Percentiles rank a stretch among this genome's conserved stretches.
Conservation (phyloP, 2,329 filamentous ascomycete species). For the Microdochium nivale region DNA sequence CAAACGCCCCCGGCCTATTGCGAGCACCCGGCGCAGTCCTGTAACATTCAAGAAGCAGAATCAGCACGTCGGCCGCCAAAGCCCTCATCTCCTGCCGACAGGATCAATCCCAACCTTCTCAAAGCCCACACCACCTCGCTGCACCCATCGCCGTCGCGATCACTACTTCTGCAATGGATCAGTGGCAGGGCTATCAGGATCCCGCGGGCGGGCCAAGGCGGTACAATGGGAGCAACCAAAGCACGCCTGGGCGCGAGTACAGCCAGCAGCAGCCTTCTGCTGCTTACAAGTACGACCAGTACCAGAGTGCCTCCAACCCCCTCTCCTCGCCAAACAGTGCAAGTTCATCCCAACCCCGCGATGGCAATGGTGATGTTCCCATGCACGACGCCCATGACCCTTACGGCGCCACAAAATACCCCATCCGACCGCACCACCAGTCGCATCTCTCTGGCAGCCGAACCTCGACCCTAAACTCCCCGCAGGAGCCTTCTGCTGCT, state of each 20-base stretch:
- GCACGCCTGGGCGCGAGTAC: slow-evolving; percentile 21
- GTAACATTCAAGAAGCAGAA: too few species aligned
- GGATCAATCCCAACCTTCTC: too few species aligned
- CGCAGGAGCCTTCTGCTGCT: slow-evolving; percentile 70
- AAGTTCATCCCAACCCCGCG: slow-evolving; percentile 48
- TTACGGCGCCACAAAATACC: slow-evolving; percentile 80
- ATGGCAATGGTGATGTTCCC: slow-evolving; percentile 65
- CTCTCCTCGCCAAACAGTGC: slow-evolving; percentile 23
- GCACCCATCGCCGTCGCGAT: too few species aligned
- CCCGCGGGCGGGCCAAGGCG: slow-evolving; percentile 53
- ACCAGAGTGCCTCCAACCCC: slow-evolving; percentile 39
- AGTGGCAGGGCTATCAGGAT: slow-evolving; percentile 64
- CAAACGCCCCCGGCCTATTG: too few species aligned
- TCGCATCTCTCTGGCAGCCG: slow-evolving; percentile 53
- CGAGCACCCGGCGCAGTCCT: too few species aligned
- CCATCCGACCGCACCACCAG: slow-evolving; percentile 69
- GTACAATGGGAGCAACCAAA: slow-evolving; percentile 33
- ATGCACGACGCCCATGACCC: slow-evolving; percentile 85
- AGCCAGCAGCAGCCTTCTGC: slow-evolving; percentile 34
- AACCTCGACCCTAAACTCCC: slow-evolving; percentile 59
- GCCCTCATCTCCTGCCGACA: too few species aligned
- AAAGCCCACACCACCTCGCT: too few species aligned
- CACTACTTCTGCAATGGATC: slow-evolving; percentile 37
- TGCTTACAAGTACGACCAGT: slow-evolving; percentile 61
- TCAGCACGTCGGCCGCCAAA: too few species aligned